phyloP scores from a whole-genome alignment of 495 filamentous ascomycete species.

The Usnea hakonensis region DNA sequence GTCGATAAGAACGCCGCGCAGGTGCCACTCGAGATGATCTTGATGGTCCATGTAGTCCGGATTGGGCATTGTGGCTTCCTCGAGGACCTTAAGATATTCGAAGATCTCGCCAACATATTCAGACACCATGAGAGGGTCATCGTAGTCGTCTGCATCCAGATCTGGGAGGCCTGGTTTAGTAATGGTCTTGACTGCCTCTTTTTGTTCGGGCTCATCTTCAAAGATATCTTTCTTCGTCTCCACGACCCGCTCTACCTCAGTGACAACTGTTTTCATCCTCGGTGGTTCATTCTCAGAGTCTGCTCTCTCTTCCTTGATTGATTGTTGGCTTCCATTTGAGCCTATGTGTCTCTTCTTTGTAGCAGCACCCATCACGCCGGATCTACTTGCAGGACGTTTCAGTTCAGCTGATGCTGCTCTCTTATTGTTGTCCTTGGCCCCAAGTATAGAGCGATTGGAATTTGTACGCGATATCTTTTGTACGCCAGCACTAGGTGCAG shows the following conservation, averaged over 20 bases:
- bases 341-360: constrained; percentile 56
- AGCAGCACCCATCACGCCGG: constrained; percentile 51
- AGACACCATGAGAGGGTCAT: constrained; percentile 94
- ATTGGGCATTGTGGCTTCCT: constrained; percentile 77
- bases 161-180: constrained; percentile 49
- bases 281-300: constrained; percentile 51
- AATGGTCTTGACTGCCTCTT: constrained; percentile 31
- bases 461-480: constrained; percentile 67
- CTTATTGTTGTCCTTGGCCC: constrained; percentile 58
- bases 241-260: constrained; percentile 32
- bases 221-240: constrained; percentile 27
- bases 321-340: constrained; percentile 42
- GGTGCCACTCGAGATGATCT: constrained; percentile 94
- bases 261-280: constrained; percentile 36
- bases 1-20: constrained; percentile 93
- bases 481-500: constrained; percentile 62
- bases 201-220: constrained; percentile 21
- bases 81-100: constrained; percentile 85
- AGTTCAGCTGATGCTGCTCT: constrained; percentile 47
- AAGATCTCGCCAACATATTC: constrained; percentile 98
- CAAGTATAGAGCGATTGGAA: constrained; percentile 54
- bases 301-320: constrained; percentile 54
- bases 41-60: constrained; percentile 91
- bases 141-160: constrained; percentile 77
- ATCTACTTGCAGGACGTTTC: constrained; percentile 66